Evolutionary conservation across 169 alveolate genomes (phyloP), one percentile per base, ranked within the genome.

Genomic region (Plasmodium sp.): DNA sequence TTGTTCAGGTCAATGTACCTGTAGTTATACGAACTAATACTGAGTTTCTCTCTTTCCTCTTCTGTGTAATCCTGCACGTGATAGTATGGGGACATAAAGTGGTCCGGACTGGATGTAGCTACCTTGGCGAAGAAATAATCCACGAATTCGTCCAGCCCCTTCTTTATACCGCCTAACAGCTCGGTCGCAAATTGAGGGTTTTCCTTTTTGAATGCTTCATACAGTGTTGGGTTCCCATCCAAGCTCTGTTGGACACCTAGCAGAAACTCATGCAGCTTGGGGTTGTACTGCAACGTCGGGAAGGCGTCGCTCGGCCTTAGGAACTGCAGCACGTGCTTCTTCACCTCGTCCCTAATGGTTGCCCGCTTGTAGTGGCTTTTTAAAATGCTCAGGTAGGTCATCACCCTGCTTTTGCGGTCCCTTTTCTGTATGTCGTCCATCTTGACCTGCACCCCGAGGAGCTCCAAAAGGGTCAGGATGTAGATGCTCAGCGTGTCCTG

Each of bases 171-270:
- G 14, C 22, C 5, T 2, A 67, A 10, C 16, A 90, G 22, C 14
- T 34, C 39, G 3, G 56, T 56, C 12, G 71, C 9, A 41, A 81
- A 62, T 27, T 79, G 62, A 0, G 51, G 2, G 22, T 58, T 62
- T n/a, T 90, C 83, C 12, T 81, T 80, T 62, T 80, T 90, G 80
- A 90, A 90, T 5, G 16, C 3, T 62, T 90, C 79, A 36, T 90
- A 90, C 18, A 62, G 14, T 14, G 7, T 9, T 0, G 14, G 4
- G 80, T 80, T 48, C 16, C 91, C 94, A 54, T 90, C 90, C 22
- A 90, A 12, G 33, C 91, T 62, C 2, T 80, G 67, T 34, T 73
- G 82, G 6, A 90, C 27, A 0, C 72, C 41, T 74, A 41, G n/a
- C 10, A 90, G 48, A 22, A 90, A 80, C 31, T 90, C 91, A 6